Conservation (phyloP, 495 filamentous ascomycete genomes). For the Hypoxylon fragiforme region DNA sequence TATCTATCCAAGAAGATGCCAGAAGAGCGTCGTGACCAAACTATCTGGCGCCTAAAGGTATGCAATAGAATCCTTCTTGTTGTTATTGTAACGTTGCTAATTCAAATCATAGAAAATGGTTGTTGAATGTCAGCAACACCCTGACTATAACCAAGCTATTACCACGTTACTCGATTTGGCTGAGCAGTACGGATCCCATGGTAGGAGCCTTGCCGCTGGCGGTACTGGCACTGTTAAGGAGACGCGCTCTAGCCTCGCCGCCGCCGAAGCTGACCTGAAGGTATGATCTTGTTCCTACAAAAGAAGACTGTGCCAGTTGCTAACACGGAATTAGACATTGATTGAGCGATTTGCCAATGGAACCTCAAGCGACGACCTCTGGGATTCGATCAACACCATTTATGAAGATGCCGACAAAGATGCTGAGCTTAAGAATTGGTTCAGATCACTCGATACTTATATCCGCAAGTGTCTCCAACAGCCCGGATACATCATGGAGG, state of each 20-base stretch:
- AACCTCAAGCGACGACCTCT: slow-evolving; percentile 84
- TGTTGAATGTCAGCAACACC: slow-evolving; percentile 89
- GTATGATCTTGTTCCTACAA: slow-evolving; percentile 44
- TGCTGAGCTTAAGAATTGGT: slow-evolving; percentile 86
- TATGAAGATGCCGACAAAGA: slow-evolving; percentile 92
- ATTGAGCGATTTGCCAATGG: slow-evolving; percentile 96
- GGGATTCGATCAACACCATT: slow-evolving; percentile 81
- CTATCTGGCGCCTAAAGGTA: slow-evolving; percentile 83
- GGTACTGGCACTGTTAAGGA: slow-evolving; percentile 69
- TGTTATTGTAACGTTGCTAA: slow-evolving; percentile 12
- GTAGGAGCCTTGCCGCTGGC: slow-evolving; percentile 64
- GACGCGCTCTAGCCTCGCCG: slow-evolving; percentile 64
- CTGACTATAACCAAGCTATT: slow-evolving; percentile 88
- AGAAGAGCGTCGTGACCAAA: slow-evolving; percentile 90
- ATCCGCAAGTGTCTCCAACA: slow-evolving; percentile 83
- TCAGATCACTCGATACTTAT: slow-evolving; percentile 74
- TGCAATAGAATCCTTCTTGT: not conserved
- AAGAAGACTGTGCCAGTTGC: no score
- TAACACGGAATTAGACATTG: slow-evolving; percentile 68
- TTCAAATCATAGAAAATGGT: slow-evolving; percentile 73
- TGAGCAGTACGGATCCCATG: slow-evolving; percentile 82
- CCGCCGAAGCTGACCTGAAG: slow-evolving; percentile 80
- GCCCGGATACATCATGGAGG: slow-evolving; percentile 88
- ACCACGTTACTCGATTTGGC: slow-evolving; percentile 81
- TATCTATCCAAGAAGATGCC: slow-evolving; percentile 86